phyloP scores from a whole-genome alignment of 805 yeast genomes.

The Nakazawaea wickerhamii region DNA sequence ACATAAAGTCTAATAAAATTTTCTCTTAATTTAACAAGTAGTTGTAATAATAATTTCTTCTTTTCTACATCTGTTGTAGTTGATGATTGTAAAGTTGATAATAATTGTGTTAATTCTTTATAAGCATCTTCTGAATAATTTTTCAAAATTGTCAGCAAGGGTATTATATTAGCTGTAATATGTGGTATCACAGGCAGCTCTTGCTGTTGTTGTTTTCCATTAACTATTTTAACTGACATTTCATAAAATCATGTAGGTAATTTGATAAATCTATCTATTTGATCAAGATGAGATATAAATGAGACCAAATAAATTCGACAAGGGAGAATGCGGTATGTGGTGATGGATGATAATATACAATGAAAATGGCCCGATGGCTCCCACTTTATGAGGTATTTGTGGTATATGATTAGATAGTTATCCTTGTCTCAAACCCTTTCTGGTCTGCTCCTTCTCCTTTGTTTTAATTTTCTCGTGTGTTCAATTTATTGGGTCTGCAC shows the following conservation, averaged over 20 bases:
- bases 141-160: constrained; percentile 54
- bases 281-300: background rate
- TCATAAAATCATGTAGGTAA: background rate
- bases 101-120: constrained; percentile 52
- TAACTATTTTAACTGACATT: background rate
- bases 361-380: background rate
- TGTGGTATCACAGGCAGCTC: constrained; percentile 55
- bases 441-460: background rate
- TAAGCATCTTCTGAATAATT: constrained; percentile 58
- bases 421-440: no score
- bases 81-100: constrained; percentile 53
- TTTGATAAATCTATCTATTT: background rate
- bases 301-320: background rate
- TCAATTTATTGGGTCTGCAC: no score
- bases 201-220: constrained; percentile 8
- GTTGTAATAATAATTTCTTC: constrained; percentile 62
- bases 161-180: constrained; percentile 62
- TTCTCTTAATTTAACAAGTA: constrained; percentile 69
- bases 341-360: background rate
- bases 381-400: background rate
- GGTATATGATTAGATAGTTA: no score
- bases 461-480: background rate
- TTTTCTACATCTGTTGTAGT: constrained; percentile 53
- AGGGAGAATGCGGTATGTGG: background rate
- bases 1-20: constrained; percentile 84